Conservation (phyloP, 768 basidiomycete species). For the Lactifluus pinguis region DNA sequence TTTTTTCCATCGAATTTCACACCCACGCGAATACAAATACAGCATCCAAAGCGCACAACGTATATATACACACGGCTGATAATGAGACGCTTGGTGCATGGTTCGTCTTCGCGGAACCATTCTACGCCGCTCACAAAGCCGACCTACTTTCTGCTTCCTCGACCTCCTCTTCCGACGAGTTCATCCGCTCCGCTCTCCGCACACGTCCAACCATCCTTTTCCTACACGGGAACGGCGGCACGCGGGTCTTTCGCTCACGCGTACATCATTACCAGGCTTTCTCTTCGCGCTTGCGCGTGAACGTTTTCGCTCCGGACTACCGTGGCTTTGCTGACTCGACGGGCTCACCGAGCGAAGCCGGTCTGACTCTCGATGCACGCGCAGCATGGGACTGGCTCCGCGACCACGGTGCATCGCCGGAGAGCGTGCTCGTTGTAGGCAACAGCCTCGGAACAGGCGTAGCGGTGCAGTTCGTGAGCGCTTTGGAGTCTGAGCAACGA, state of each 20-base stretch:
- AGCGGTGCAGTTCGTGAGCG: slow-evolving; percentile 32
- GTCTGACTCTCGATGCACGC: slow-evolving; percentile 62
- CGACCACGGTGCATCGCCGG: slow-evolving; percentile 42
- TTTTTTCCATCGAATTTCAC: neutral
- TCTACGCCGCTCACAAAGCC: slow-evolving; percentile 30
- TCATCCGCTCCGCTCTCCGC: slow-evolving; percentile 46
- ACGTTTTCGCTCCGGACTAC: slow-evolving; percentile 85
- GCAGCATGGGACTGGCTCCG: slow-evolving; percentile 77
- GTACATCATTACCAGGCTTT: slow-evolving; percentile 61
- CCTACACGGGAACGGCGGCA: slow-evolving; percentile 85
- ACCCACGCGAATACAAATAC: neutral
- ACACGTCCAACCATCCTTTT: slow-evolving; percentile 74
- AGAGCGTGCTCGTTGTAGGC: slow-evolving; percentile 66
- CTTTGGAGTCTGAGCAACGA: slow-evolving; percentile 31
- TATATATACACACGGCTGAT: slow-evolving; percentile 64
- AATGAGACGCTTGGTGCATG: slow-evolving; percentile 78
- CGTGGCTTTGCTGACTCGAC: slow-evolving; percentile 86
- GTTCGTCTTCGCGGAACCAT: slow-evolving; percentile 65
- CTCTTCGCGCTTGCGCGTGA: slow-evolving; percentile 55
- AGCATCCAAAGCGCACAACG: slow-evolving; percentile 53
- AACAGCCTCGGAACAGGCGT: slow-evolving; percentile 90
- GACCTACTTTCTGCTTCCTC: slow-evolving; percentile 35
- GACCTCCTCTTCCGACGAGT: slow-evolving; percentile 28
- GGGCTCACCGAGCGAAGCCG: slow-evolving; percentile 67
- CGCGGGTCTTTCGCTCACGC: slow-evolving; percentile 58